Base-by-base conservation (phyloP, 1,284 basidiomycete species). In the Caloboletus firmus region DNA sequence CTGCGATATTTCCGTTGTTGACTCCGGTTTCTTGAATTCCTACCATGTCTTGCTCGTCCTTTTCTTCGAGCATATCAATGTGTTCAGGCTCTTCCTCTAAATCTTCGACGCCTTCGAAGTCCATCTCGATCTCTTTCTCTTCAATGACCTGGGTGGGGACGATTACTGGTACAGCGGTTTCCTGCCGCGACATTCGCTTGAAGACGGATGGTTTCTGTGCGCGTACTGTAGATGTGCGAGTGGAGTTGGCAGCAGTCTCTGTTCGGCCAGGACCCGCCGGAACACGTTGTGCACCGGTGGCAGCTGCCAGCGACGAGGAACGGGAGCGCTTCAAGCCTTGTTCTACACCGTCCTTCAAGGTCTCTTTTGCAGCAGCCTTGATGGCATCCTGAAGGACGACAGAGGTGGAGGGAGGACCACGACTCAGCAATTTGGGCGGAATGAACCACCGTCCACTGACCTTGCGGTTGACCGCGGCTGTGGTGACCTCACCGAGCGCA, bases 401-500 rank as follows among this genome's bases (percentile, higher is more conserved):
- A 34, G 36, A 5, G 15, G 10, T 5, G 20, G 26, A 1, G 11
- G 18, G 17, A 34, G 18, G 30, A 35, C 3, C 17, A 7, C 78
- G 42, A 30, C 20, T 66, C 10, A 60, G 56, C 32, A 26, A 44
- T 2, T 17, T 42, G 31, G 35, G 48, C 48, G 41, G 41, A 42
- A 48, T 47, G 50, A 56, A 47, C 12, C 5, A 41, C 43, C 20
- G 51, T 28, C 49, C 10, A 75, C 79, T 61, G 68, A 86, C 88
- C 76, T 85, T 89, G 68, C 84, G 82, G 70, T 89, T 91, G 49
- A 89, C 81, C 55, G 87, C 83, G 51, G 77, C 78, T 32, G 78
- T 80, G 20, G 85, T 86, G 57, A 91, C 86, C 73, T 91, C 89
- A 57, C 81, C 79, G 51, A 91, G 79, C 49, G 82, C 87, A 30